Conservation (phyloP, 2,329 filamentous ascomycete species). For the Fusarium foetens region DNA sequence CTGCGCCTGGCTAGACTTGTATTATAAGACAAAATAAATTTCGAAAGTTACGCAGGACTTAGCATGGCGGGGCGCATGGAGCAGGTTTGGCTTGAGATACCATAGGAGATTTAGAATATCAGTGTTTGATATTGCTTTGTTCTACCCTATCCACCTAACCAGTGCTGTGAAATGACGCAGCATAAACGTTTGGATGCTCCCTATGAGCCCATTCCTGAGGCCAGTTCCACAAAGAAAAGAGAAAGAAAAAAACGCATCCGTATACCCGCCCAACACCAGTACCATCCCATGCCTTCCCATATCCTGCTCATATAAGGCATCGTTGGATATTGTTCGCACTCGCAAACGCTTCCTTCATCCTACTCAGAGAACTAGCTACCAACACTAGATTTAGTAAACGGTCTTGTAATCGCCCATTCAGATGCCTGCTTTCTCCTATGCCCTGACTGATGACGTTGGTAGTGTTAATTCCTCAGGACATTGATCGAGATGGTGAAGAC, state of each 20-base stretch:
- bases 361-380: not conserved
- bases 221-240: conserved; percentile 6
- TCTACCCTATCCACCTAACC: not conserved
- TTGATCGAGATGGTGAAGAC: conserved; percentile 81
- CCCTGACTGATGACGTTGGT: not conserved
- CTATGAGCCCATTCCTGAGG: conserved; percentile 3
- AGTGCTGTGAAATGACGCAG: not conserved
- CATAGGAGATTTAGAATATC: conserved; percentile 41
- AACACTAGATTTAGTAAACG: not conserved
- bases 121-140: conserved; percentile 11
- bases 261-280: conserved; percentile 26
- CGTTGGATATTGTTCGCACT: not conserved
- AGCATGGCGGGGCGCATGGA: conserved; percentile 45
- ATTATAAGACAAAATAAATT: not conserved
- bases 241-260: not conserved
- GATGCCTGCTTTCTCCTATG: conserved; percentile 7
- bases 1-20: conserved; percentile 45
- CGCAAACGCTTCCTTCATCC: not conserved
- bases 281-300: conserved; percentile 1
- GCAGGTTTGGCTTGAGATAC: conserved; percentile 43
- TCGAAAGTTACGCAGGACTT: conserved; percentile 9
- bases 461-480: conserved; percentile 62
- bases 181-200: conserved; percentile 12
- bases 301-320: conserved; percentile 18
- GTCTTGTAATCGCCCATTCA: not conserved